A percentile compares a stretch with the other conserved stretches of the same genome.
Evolutionary conservation across 257 asterid species (phyloP).

Genomic region (Paulownia fortunei): DNA sequence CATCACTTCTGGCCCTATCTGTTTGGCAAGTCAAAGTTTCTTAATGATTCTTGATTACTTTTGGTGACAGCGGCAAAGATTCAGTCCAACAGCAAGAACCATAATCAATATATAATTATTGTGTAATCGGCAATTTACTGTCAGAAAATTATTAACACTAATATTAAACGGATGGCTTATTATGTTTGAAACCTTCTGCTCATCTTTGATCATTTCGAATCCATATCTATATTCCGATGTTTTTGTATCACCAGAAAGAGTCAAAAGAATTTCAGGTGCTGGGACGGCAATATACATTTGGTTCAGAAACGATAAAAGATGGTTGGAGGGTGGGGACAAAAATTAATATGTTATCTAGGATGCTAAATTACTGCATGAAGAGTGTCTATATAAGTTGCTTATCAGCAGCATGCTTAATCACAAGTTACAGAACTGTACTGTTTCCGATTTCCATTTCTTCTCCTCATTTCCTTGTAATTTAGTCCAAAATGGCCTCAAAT

Average conservation of each 20-base stretch:
- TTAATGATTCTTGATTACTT: slow-evolving; percentile 5
- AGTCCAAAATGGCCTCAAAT: no score
- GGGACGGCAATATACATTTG: slow-evolving; percentile 16
- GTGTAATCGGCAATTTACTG: no score
- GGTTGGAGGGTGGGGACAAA: neutral
- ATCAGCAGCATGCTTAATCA: neutral
- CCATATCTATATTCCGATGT: neutral
- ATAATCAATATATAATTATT: neutral
- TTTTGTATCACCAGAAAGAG: neutral
- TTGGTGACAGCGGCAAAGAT: neutral
- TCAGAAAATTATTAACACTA: neutral
- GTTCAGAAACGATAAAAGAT: neutral
- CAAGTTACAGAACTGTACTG: neutral
- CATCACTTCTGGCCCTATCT: neutral
- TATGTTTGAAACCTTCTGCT: slow-evolving; percentile 2
- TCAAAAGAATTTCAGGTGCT: neutral
- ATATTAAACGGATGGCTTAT: neutral
- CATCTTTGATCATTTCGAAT: neutral
- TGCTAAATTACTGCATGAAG: slow-evolving; percentile 7
- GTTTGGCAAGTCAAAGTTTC: slow-evolving; percentile 7
- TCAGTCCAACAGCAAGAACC: slow-evolving; percentile 25
- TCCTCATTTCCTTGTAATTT: neutral
- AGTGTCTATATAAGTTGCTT: slow-evolving; percentile 11
- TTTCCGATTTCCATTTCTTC: neutral
- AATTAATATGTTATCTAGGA: neutral